phyloP scores from a whole-genome alignment of 495 filamentous ascomycete genomes.

The Lineolata rhizophorae region DNA sequence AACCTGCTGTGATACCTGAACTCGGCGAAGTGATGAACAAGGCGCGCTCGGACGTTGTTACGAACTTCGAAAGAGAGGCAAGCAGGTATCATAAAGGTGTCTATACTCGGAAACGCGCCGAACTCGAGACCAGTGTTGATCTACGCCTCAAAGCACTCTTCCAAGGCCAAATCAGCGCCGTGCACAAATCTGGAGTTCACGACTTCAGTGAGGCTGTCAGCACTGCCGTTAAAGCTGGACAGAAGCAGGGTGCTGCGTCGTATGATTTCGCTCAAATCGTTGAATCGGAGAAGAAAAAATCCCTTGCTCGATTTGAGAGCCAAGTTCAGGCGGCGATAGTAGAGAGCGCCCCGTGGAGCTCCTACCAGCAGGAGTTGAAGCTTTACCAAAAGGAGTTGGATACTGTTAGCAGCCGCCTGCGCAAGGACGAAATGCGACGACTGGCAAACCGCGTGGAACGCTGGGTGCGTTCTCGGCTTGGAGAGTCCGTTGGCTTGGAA shows the following conservation, averaged over 20 bases:
- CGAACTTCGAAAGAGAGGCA: slow-evolving; percentile 70
- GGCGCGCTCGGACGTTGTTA: slow-evolving; percentile 50
- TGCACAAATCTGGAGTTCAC: slow-evolving; percentile 73
- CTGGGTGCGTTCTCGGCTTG: slow-evolving; percentile 71
- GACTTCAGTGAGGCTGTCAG: slow-evolving; percentile 74
- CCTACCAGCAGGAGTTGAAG: slow-evolving; percentile 39
- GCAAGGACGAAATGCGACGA: slow-evolving; percentile 88
- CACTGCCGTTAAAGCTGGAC: slow-evolving; percentile 62
- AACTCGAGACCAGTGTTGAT: slow-evolving; percentile 74
- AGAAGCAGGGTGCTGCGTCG: slow-evolving; percentile 65
- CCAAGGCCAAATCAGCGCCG: slow-evolving; percentile 61
- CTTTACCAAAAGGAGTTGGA: slow-evolving; percentile 62
- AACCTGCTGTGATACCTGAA: slow-evolving; percentile 45
- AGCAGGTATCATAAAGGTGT: slow-evolving; percentile 93
- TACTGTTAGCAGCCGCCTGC: slow-evolving; percentile 56
- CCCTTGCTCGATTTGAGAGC: slow-evolving; percentile 51
- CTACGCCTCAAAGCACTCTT: slow-evolving; percentile 69
- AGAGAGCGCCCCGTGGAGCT: slow-evolving; percentile 60
- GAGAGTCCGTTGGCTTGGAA: slow-evolving; percentile 73
- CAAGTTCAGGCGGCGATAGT: slow-evolving; percentile 55
- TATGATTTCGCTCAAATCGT: slow-evolving; percentile 97
- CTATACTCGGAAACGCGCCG: slow-evolving; percentile 60
- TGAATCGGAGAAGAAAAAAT: slow-evolving; percentile 51
- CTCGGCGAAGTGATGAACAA: slow-evolving; percentile 54
- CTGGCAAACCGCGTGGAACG: slow-evolving; percentile 76